These are phyloP conservation scores for Austropuccinia psidii DNA, from an alignment of 1,284 basidiomycete genomes.

Conservation along the genomic window DNA sequence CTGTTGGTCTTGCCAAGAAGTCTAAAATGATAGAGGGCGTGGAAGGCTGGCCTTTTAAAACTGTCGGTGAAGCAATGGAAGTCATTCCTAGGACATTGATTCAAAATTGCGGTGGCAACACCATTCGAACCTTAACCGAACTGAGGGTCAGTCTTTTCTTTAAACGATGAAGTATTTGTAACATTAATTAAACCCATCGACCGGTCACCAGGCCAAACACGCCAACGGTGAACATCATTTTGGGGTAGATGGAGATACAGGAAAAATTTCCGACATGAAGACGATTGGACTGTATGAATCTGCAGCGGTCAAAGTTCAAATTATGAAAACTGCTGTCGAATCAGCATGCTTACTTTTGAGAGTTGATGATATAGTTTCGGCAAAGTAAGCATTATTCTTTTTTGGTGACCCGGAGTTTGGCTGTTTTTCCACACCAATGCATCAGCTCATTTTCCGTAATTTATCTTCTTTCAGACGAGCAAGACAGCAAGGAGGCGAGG, in stretches of 20 bases:
- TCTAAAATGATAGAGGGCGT: slow-evolving; percentile 72
- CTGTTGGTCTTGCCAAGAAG: slow-evolving; percentile 75
- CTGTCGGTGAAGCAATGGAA: slow-evolving; percentile 93
- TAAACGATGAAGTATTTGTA: background rate
- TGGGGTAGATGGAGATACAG: slow-evolving; percentile 91
- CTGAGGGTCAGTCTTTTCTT: slow-evolving; percentile 56
- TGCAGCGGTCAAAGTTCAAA: slow-evolving; percentile 95
- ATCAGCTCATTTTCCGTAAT: background rate
- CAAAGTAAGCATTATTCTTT: slow-evolving; percentile 51
- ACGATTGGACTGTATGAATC: slow-evolving; percentile 86
- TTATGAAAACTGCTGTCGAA: slow-evolving; percentile 94
- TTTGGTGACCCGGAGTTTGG: background rate
- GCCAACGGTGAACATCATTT: slow-evolving; percentile 80
- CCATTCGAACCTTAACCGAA: slow-evolving; percentile 83
- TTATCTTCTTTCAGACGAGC: slow-evolving; percentile 36
- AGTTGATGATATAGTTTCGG: slow-evolving; percentile 90
- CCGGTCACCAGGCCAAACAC: slow-evolving; percentile 68
- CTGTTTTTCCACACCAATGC: background rate
- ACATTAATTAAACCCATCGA: background rate
- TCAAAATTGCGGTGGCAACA: slow-evolving; percentile 93
- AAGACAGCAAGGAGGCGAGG: slow-evolving; percentile 39
- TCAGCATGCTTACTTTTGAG: slow-evolving; percentile 82
- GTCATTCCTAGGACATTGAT: slow-evolving; percentile 92
- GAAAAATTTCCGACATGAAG: slow-evolving; percentile 94
- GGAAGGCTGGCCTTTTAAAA: slow-evolving; percentile 80